Conservation (phyloP, 2,329 filamentous ascomycete genomes). For the Botryotinia globosa region DNA sequence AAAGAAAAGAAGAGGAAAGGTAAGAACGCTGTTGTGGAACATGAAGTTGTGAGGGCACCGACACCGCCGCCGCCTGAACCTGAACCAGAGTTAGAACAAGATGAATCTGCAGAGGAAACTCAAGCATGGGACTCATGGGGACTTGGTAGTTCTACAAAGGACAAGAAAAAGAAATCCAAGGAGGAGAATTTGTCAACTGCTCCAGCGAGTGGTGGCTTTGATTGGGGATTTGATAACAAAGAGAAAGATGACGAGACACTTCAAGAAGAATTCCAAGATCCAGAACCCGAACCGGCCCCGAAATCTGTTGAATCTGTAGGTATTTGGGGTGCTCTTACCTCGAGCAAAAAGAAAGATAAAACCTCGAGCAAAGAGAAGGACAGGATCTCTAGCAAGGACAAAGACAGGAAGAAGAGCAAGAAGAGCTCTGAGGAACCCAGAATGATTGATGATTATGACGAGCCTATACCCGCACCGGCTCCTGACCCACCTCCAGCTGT, state of each 20-base stretch:
- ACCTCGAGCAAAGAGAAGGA: slow-evolving; percentile 20
- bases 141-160: slow-evolving; percentile 40
- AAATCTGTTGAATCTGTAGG: slow-evolving; percentile 28
- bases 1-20: slow-evolving; percentile 46
- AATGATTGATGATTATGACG: slow-evolving; percentile 15
- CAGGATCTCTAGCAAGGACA: slow-evolving; percentile 34
- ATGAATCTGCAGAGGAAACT: slow-evolving; percentile 25
- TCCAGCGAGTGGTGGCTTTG: slow-evolving; percentile 13
- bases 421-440: slow-evolving; percentile 26
- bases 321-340: slow-evolving; percentile 10
- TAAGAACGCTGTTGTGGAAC: slow-evolving; percentile 35
- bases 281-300: slow-evolving; percentile 23
- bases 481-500: slow-evolving; percentile 34
- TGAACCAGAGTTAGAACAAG: slow-evolving; percentile 38
- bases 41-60: slow-evolving; percentile 35
- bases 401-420: slow-evolving; percentile 46
- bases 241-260: slow-evolving; percentile 40
- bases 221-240: slow-evolving; percentile 11
- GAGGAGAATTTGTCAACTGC: background rate
- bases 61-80: slow-evolving; percentile 28
- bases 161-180: slow-evolving; percentile 36
- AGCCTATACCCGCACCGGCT: slow-evolving; percentile 30
- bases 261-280: slow-evolving; percentile 30
- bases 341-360: slow-evolving; percentile 23
- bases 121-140: slow-evolving; percentile 38